Evolutionary conservation across 2,329 filamentous ascomycete species (phyloP), one percentile per base, ranked within the genome.

Genomic region (Exophiala spinifera): DNA sequence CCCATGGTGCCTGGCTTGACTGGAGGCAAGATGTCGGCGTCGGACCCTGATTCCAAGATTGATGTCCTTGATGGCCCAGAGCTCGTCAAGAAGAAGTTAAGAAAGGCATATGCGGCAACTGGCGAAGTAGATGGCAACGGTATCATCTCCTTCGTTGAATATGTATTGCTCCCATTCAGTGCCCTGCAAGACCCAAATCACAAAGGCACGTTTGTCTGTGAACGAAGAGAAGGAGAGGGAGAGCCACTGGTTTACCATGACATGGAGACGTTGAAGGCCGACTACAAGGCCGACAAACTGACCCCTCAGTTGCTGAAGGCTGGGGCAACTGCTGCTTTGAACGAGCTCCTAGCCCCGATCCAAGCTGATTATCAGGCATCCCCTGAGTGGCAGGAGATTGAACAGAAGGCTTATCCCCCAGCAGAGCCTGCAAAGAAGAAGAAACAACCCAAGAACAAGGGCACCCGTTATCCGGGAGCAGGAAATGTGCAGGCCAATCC

Each of bases 221-320:
- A 60, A 37, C 85, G 64, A 69, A 78, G 66, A 76, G 83, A 62
- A 70, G 77, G 69, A 33, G 88, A 88, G 55, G 80, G 75, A 28
- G 89, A 94, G 67, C 84, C 89, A 1, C 74, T 96, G 31, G 79
- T 91, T 57, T 97, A 96, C 79, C 83, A 78, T n/a, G 75, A 82
- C 54, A 89, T 95, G 56, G 75, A 83, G 54, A 76, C 88, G 65
- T 78, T 97, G 68, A 84, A 89, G 60, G 82, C 85, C 14, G 92
- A 96, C 71, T 97, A 95, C 75, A 70, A 72, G 53, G 84, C 82
- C 49, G 92, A 97, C 67, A 79, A 88, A 80, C 80, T 96, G 58
- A 90, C 88, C 1, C 94, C 94, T 0, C 91, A 96, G 76, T 74
- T 88, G 11, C 78, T 97, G 49, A 97, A 99, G 76, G 81, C 86